Percentiles rank a stretch among this genome's conserved stretches.
These are phyloP conservation scores for Lactarius vividus DNA, from an alignment of 768 basidiomycete species.

Conservation along the genomic window DNA sequence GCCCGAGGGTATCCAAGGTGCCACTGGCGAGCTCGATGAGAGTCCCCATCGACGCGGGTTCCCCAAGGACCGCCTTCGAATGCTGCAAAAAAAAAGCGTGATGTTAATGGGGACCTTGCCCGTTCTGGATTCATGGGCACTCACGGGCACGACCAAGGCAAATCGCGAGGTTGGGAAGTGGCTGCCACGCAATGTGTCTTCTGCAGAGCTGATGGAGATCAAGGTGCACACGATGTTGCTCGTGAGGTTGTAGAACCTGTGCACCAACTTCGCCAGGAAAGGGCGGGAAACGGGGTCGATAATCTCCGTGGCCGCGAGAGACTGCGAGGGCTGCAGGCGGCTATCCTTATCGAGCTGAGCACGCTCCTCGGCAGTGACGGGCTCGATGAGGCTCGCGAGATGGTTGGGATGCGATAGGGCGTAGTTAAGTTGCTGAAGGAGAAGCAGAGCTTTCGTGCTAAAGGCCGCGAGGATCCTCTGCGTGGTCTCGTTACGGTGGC, in stretches of 20 bases:
- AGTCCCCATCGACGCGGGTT: constrained; percentile 83
- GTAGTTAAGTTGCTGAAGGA: constrained; percentile 87
- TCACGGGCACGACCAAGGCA: constrained; percentile 69
- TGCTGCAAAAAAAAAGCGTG: constrained; percentile 50
- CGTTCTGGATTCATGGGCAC: constrained; percentile 31
- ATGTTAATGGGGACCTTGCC: neutral
- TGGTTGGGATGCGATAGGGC: constrained; percentile 90
- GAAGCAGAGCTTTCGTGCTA: constrained; percentile 60
- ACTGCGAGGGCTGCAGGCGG: constrained; percentile 32
- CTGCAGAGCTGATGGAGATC: constrained; percentile 65
- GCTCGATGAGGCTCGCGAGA: constrained; percentile 76
- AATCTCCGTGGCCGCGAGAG: constrained; percentile 40
- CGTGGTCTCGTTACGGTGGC: constrained; percentile 49
- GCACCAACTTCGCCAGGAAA: constrained; percentile 65
- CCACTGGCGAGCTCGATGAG: constrained; percentile 81
- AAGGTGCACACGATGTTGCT: constrained; percentile 69
- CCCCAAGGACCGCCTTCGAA: constrained; percentile 78
- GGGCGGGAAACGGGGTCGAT: constrained; percentile 69
- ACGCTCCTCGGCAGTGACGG: constrained; percentile 74
- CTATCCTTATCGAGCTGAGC: constrained; percentile 62
- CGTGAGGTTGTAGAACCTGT: constrained; percentile 67
- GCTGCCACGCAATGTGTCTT: constrained; percentile 58
- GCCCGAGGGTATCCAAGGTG: constrained; percentile 68
- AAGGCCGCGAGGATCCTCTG: constrained; percentile 68
- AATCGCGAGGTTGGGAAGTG: constrained; percentile 73